Conservation (phyloP, 352 stramenopile genomes). For the Pythium sp. region DNA sequence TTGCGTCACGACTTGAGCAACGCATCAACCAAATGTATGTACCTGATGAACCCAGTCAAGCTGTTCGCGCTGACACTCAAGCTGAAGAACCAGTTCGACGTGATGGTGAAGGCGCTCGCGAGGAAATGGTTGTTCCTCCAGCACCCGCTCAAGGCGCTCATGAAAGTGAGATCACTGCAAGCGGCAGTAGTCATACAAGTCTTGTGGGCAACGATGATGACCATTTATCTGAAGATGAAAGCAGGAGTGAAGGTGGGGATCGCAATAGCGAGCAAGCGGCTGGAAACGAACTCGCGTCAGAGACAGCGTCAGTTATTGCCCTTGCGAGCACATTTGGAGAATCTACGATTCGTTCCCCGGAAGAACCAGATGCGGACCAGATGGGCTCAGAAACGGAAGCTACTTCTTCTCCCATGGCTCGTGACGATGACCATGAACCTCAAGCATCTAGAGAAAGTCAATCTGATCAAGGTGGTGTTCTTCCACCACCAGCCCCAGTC, state of each 20-base stretch:
- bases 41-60: slow-evolving; percentile 24
- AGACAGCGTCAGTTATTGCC: slow-evolving; percentile 79
- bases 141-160: slow-evolving; percentile 10
- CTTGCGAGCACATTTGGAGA: slow-evolving; percentile 81
- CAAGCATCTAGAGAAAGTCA: background rate
- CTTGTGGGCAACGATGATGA: slow-evolving; percentile 15
- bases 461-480: slow-evolving; percentile 7
- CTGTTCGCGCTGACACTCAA: slow-evolving; percentile 10
- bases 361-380: slow-evolving; percentile 53
- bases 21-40: slow-evolving; percentile 53
- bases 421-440: slow-evolving; percentile 20
- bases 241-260: slow-evolving; percentile 7
- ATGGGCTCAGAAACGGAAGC: slow-evolving; percentile 39
- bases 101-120: background rate
- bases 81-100: background rate
- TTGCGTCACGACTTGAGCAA: slow-evolving; percentile 75
- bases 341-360: slow-evolving; percentile 72
- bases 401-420: slow-evolving; percentile 25
- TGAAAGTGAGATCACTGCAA: slow-evolving; percentile 36
- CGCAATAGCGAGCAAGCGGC: slow-evolving; percentile 14
- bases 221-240: slow-evolving; percentile 12
- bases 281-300: slow-evolving; percentile 31
- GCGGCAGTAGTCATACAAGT: slow-evolving; percentile 25
- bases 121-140: background rate
- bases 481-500: slow-evolving; percentile 33